Conservation (phyloP, 148 eudicot species). For the Cornus kousa region DNA sequence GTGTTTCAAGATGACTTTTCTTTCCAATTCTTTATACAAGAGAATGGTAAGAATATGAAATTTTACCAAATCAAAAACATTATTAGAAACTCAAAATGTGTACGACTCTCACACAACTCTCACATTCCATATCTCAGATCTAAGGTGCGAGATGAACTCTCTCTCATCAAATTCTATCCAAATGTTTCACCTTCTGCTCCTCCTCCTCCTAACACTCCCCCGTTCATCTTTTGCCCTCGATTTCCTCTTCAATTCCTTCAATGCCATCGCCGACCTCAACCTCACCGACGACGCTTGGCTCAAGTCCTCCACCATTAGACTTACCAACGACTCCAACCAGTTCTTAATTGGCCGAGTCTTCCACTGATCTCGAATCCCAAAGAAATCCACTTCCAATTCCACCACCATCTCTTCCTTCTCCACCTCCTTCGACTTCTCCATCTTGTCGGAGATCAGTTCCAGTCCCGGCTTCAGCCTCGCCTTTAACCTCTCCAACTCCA, state of each 20-base stretch:
- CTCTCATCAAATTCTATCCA: background rate
- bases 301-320: constrained; percentile 33
- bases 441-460: constrained; percentile 1
- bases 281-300: too few relatives aligned
- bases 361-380: constrained; percentile 19
- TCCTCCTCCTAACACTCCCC: constrained; percentile 14
- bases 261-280: too few relatives aligned
- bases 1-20: too few relatives aligned
- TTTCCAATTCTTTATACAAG: too few relatives aligned
- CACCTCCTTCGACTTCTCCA: constrained; percentile 49
- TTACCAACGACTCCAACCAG: constrained; percentile 45
- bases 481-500: too few relatives aligned
- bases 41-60: too few relatives aligned
- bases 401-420: constrained; percentile 27
- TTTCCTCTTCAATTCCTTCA: too few relatives aligned
- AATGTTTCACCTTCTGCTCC: background rate
- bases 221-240: background rate
- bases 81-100: too few relatives aligned
- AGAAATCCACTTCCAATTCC: constrained; percentile 16
- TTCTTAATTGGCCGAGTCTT: constrained; percentile 43
- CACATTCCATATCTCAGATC: too few relatives aligned
- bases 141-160: background rate
- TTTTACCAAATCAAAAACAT: too few relatives aligned
- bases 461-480: too few relatives aligned
- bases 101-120: too few relatives aligned